Conservation (phyloP, 305 asterid genomes). For the Euphrasia arctica region DNA sequence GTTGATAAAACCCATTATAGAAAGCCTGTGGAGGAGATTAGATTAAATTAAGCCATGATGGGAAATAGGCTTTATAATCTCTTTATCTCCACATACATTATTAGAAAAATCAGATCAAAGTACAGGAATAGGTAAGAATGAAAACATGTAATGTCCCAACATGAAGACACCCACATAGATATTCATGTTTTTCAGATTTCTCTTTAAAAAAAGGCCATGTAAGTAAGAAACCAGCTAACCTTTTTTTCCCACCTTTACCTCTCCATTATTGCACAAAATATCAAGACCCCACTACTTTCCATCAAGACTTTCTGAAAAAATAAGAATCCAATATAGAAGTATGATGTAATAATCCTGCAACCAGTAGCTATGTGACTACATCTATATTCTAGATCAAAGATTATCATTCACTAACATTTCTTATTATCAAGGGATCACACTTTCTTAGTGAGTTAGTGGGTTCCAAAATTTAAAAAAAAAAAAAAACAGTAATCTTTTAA, state of each 20-base stretch:
- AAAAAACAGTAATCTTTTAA: no score
- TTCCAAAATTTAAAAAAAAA: constrained; percentile 8
- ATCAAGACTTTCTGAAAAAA: constrained; percentile 12
- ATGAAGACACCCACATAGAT: constrained; percentile 55
- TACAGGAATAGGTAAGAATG: constrained; percentile 18
- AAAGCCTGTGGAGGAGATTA: constrained; percentile 20
- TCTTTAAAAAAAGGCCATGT: neutral
- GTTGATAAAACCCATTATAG: constrained; percentile 21
- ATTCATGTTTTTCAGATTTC: constrained; percentile 25
- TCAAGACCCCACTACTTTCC: constrained; percentile 57
- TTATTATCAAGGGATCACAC: no score
- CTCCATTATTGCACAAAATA: constrained; percentile 48
- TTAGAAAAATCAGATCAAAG: constrained; percentile 31
- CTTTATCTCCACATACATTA: constrained; percentile 19
- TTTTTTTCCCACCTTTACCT: constrained; percentile 31
- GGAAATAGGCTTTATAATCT: constrained; percentile 6
- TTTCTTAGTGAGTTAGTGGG: constrained; percentile 31
- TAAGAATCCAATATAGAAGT: constrained; percentile 25
- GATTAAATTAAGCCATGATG: constrained; percentile 16
- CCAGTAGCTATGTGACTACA: constrained; percentile 42
- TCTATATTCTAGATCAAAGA: no score
- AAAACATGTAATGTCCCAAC: constrained; percentile 38
- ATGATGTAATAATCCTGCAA: constrained; percentile 27
- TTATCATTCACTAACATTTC: constrained; percentile 17
- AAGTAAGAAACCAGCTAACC: constrained; percentile 41